phyloP scores from a whole-genome alignment of 2,329 filamentous ascomycete species.

The Arthrobotrys sphaeroides region DNA sequence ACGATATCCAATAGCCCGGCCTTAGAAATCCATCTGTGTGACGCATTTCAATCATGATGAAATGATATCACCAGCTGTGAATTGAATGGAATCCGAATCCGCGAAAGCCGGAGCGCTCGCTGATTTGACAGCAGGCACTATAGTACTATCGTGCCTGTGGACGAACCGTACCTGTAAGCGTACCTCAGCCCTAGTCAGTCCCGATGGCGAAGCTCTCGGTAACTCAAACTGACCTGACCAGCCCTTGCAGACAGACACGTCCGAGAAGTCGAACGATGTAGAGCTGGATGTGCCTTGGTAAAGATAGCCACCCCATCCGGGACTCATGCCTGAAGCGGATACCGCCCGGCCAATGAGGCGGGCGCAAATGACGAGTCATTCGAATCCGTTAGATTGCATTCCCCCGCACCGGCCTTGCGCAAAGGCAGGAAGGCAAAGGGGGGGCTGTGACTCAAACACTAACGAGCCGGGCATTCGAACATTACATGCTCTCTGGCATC shows the following conservation, averaged over 20 bases:
- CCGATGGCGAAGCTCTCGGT: conserved; percentile 16
- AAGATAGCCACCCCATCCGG: conserved; percentile 16
- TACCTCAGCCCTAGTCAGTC: conserved; percentile 1
- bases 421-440: conserved; percentile 19
- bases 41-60: conserved; percentile 6
- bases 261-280: conserved; percentile 2
- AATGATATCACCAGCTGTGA: conserved; percentile 9
- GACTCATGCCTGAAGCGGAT: conserved; percentile 22
- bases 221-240: neutral
- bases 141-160: neutral
- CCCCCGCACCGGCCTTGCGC: conserved; percentile 18
- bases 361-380: conserved; percentile 44
- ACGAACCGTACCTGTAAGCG: neutral
- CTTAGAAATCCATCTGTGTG: neutral
- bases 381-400: conserved; percentile 18
- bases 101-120: neutral
- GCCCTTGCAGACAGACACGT: conserved; percentile 4
- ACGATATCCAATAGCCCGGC: no score
- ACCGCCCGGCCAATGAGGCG: conserved; percentile 15
- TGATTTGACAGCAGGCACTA: conserved; percentile 6
- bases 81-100: neutral
- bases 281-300: conserved; percentile 20
- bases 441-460: conserved; percentile 49
- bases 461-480: conserved; percentile 7
- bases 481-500: conserved; percentile 16